Conservation (phyloP, 83 land plant genomes). For the Larix sibirica region DNA sequence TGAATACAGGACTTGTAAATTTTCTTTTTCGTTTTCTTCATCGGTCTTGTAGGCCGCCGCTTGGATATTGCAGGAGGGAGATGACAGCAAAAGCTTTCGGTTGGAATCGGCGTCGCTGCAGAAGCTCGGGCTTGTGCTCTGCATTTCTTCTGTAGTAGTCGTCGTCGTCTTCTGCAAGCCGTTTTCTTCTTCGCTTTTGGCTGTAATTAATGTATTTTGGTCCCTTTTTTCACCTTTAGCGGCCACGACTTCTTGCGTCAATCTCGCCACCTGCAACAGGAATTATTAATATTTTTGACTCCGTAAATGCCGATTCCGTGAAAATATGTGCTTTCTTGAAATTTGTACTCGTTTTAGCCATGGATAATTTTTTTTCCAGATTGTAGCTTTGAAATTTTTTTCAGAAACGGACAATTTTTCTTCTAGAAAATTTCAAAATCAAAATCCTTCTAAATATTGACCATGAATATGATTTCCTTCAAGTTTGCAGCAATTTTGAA, state of each 20-base stretch:
- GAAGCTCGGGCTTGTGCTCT: slow-evolving; percentile 2
- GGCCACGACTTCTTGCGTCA: background rate
- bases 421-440: too few species aligned
- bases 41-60: background rate
- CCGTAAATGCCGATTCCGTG: too few species aligned
- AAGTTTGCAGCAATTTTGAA: too few species aligned
- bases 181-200: background rate
- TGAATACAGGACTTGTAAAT: background rate
- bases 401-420: too few species aligned
- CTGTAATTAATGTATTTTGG: background rate
- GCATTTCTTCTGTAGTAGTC: background rate
- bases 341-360: too few species aligned
- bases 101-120: slow-evolving; percentile 9
- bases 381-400: too few species aligned
- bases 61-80: too few species aligned
- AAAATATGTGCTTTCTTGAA: too few species aligned
- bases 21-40: background rate
- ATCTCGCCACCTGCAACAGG: slow-evolving; percentile 1
- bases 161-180: background rate
- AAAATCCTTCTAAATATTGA: too few species aligned
- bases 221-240: slow-evolving; percentile 6
- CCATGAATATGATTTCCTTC: too few species aligned
- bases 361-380: too few species aligned
- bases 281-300: background rate
- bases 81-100: background rate